phyloP scores from a whole-genome alignment of 2,329 filamentous ascomycete species.

The Chaetomium strumarium region DNA sequence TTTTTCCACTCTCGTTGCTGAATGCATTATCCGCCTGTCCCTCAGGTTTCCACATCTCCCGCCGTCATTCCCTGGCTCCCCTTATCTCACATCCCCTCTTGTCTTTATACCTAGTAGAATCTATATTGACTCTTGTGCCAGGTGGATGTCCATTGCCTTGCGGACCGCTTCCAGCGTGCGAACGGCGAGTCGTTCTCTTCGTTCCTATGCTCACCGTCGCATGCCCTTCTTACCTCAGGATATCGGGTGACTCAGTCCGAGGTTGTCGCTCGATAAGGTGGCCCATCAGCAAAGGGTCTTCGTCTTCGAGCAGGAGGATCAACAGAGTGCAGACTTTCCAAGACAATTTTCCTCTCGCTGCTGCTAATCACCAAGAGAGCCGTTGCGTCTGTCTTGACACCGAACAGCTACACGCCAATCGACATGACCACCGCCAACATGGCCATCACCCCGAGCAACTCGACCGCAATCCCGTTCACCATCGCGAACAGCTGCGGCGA shows the following conservation, averaged over 20 bases:
- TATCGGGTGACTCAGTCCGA: neutral
- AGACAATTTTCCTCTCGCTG: neutral
- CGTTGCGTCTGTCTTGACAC: neutral
- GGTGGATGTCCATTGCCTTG: neutral
- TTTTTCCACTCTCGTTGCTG: too few species aligned
- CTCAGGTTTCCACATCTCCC: neutral
- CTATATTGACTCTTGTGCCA: neutral
- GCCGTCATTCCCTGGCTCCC: too few species aligned
- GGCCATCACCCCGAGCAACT: neutral
- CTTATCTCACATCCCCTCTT: too few species aligned
- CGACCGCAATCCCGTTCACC: conserved; percentile 47
- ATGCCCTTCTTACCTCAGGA: neutral
- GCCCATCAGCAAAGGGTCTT: neutral
- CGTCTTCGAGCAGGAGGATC: neutral
- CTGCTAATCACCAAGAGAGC: neutral
- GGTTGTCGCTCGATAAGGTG: neutral
- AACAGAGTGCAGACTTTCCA: neutral
- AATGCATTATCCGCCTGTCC: too few species aligned
- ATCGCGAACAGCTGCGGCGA: conserved; percentile 68
- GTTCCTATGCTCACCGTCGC: neutral
- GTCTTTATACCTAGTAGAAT: neutral
- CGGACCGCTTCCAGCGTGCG: neutral
- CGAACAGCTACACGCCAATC: neutral
- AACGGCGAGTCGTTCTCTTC: neutral
- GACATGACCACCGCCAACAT: neutral